Percentiles rank a stretch among this genome's conserved stretches.
phyloP scores from a whole-genome alignment of 2,329 filamentous ascomycete genomes.

The Fusarium incarnatum region DNA sequence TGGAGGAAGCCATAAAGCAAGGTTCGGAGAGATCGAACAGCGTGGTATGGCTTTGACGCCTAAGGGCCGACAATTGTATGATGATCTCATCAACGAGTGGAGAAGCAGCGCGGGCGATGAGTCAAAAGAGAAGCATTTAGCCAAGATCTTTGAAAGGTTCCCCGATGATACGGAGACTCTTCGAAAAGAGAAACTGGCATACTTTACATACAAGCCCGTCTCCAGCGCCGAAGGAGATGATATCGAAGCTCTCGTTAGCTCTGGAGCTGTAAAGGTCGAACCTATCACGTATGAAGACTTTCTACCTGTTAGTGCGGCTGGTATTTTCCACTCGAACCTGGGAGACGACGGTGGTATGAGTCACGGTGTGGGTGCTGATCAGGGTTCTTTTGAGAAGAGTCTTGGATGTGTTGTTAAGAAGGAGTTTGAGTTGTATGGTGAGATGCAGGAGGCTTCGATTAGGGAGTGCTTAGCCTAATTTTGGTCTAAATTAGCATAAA shows the following conservation, averaged over 20 bases:
- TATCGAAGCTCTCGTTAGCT: slow-evolving; percentile 50
- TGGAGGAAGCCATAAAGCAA: slow-evolving; percentile 58
- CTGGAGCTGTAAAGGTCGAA: slow-evolving; percentile 50
- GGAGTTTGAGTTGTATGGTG: slow-evolving; percentile 17
- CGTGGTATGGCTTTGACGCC: slow-evolving; percentile 62
- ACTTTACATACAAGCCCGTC: slow-evolving; percentile 50
- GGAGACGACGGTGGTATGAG: not conserved
- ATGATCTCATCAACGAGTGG: slow-evolving; percentile 53
- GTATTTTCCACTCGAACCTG: slow-evolving; percentile 63
- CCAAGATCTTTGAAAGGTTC: slow-evolving; percentile 50
- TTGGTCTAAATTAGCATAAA: not conserved
- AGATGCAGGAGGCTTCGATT: slow-evolving; percentile 12
- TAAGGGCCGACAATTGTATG: slow-evolving; percentile 59
- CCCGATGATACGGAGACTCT: slow-evolving; percentile 58
- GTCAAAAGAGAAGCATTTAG: slow-evolving; percentile 40
- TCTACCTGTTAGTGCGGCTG: slow-evolving; percentile 63
- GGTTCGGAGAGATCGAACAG: slow-evolving; percentile 66
- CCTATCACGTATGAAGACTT: slow-evolving; percentile 67
- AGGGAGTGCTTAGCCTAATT: not conserved
- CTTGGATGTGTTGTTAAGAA: slow-evolving; percentile 10
- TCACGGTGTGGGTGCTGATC: not conserved
- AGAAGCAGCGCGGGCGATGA: slow-evolving; percentile 30
- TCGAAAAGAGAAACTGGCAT: slow-evolving; percentile 52
- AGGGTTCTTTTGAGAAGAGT: slow-evolving; percentile 6
- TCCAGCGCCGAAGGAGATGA: not conserved